Evolutionary conservation across 768 basidiomycete genomes (phyloP), one percentile per base, ranked within the genome.

Genomic region (Pleurotus giganteus): DNA sequence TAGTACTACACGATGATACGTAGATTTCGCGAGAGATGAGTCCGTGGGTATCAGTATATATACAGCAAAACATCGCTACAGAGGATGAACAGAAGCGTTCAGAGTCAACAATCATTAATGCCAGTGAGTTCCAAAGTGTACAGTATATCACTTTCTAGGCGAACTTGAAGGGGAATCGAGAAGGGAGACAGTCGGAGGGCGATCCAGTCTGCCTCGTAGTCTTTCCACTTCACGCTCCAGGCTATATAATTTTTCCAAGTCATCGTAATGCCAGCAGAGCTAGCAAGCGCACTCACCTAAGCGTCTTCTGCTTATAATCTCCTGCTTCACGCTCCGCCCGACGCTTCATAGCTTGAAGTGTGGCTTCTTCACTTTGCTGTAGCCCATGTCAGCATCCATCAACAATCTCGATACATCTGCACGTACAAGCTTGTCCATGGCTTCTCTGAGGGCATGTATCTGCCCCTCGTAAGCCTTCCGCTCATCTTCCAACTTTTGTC

Each of bases 311-410:
- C 66, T 83, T 88, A 62, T 81, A 83, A 59, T 92, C 89, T 4
- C 72, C 81, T 27, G 85, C 86, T 60, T 92, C 89, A 34, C 88
- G 78, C 61, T 91, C 90, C 32, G 86, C 86, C 39, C 88, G 79
- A 28, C 89, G 83, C 67, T 90, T 90, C 21, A 79, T 81, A 9
- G 86, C 76, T 60, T 86, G 83, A 2, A 91, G 72, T n/a, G 79
- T 74, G 58, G 73, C 83, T 69, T 86, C 88, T 39, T 78, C 76
- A 17, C 83, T 85, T 84, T 88, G 87, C 89, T 90, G 56, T 6
- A 47, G 29, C 31, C 49, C 53, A 45, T 21, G 46, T 57, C 31
- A 63, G 59, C 13, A 13, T 31, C 23, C 45, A 24, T 41, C 21
- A 15, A 12, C 31, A 57, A 12, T 42, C 19, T 17, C 54, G 43